Conservation (phyloP, 257 asterid genomes). For the Leonotis leonurus region DNA sequence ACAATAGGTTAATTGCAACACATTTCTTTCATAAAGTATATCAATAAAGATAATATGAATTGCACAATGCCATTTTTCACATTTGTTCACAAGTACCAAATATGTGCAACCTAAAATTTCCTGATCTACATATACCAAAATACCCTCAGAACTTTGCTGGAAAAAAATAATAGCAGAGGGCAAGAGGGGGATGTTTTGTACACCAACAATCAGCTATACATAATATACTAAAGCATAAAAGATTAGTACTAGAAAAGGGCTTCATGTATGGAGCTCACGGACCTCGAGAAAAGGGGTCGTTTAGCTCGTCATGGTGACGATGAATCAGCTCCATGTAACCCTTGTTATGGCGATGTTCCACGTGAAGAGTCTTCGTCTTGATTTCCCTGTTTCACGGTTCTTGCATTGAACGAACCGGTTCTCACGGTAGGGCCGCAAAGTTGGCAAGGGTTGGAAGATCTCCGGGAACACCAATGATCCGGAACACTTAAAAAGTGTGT, state of each 20-base stretch:
- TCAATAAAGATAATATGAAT: constrained; percentile 12
- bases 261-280: neutral
- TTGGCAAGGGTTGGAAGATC: constrained; percentile 68
- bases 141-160: constrained; percentile 37
- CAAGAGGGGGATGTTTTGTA: constrained; percentile 26
- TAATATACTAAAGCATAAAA: constrained; percentile 13
- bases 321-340: constrained; percentile 8
- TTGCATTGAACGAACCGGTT: constrained; percentile 12
- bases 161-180: constrained; percentile 40
- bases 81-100: constrained; percentile 20
- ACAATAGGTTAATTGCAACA: constrained; percentile 8
- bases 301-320: no score
- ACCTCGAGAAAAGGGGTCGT: constrained; percentile 13
- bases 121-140: constrained; percentile 22
- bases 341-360: constrained; percentile 6
- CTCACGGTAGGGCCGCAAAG: constrained; percentile 47
- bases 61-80: constrained; percentile 22
- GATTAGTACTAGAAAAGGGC: neutral
- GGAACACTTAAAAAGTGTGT: constrained; percentile 78
- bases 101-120: constrained; percentile 35
- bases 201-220: constrained; percentile 24
- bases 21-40: constrained; percentile 15
- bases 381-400: constrained; percentile 13
- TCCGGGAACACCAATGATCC: constrained; percentile 73
- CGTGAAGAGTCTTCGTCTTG: constrained; percentile 17